A percentile compares a stretch with the other conserved stretches of the same genome.
Evolutionary conservation across 1,284 basidiomycete genomes (phyloP).

Genomic region (Ganoderma multipileum): DNA sequence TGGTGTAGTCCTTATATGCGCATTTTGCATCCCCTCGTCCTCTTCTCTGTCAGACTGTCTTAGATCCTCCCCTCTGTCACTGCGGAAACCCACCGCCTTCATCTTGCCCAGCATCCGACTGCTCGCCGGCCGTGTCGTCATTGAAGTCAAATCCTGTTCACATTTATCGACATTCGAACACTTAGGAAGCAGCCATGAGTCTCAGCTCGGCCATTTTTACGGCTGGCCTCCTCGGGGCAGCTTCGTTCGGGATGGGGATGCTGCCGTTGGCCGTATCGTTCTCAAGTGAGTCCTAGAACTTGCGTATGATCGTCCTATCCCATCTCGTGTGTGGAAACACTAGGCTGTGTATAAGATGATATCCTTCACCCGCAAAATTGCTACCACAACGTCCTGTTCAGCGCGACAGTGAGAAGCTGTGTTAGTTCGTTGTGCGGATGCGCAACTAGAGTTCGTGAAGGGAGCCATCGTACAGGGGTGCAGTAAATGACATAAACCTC

Average conservation of each 20-base stretch:
- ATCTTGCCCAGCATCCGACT: background rate
- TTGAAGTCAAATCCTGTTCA: background rate
- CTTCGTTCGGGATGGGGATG: constrained; percentile 77
- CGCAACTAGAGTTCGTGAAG: background rate
- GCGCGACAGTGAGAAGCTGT: background rate
- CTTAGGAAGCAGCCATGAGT: background rate
- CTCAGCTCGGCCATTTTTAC: constrained; percentile 37
- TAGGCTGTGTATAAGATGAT: background rate
- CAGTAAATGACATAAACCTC: background rate
- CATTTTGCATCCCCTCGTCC: background rate
- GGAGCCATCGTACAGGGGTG: background rate
- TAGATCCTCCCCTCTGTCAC: background rate
- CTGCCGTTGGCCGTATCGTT: constrained; percentile 78
- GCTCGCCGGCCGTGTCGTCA: background rate
- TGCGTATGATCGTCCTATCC: background rate
- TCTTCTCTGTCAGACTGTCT: background rate
- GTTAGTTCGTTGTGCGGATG: background rate
- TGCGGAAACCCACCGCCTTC: background rate
- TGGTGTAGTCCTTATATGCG: background rate
- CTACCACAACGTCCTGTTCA: background rate
- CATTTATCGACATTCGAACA: background rate
- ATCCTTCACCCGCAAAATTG: background rate
- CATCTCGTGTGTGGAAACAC: background rate
- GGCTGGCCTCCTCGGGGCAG: constrained; percentile 73
- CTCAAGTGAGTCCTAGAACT: constrained; percentile 58